Evolutionary conservation across 108 stramenopile species (phyloP).

Genomic region (Aurantiochytrium sp.): DNA sequence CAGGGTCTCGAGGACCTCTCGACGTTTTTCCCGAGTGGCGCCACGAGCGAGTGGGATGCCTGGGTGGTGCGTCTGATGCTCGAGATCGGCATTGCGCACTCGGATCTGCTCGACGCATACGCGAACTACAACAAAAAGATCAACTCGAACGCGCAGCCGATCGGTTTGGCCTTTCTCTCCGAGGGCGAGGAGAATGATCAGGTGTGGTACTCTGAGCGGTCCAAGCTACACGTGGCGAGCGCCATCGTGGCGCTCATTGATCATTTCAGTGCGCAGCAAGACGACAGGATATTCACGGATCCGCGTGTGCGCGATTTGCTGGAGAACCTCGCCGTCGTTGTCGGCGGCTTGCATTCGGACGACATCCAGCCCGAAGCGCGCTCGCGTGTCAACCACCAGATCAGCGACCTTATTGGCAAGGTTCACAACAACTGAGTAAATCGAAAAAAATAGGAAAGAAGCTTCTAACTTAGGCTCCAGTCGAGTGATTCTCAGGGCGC

Average conservation of each 20-base stretch:
- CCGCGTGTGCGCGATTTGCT: conserved; percentile 13
- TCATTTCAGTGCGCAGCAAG: not conserved
- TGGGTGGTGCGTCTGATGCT: not conserved
- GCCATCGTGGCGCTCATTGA: not conserved
- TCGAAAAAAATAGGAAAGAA: not conserved
- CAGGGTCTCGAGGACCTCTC: not conserved
- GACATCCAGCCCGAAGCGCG: not conserved
- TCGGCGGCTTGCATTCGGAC: not conserved
- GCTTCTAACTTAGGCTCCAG: not conserved
- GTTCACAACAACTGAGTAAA: not conserved
- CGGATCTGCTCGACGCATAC: conserved; percentile 5
- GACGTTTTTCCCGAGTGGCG: not conserved
- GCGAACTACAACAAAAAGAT: conserved; percentile 26
- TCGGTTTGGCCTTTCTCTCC: not conserved
- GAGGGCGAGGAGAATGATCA: not conserved
- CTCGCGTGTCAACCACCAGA: not conserved
- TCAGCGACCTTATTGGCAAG: not conserved
- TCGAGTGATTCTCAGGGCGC: too few species aligned
- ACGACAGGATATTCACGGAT: not conserved
- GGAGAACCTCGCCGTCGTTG: not conserved
- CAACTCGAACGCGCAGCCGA: not conserved
- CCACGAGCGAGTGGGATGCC: not conserved
- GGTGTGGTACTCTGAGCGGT: not conserved
- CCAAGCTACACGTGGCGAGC: conserved; percentile 15
- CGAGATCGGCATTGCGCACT: not conserved